Percentiles rank a stretch among this genome's conserved stretches.
Conservation (phyloP, 768 basidiomycete genomes). For the Pleurotus ostreatus region DNA sequence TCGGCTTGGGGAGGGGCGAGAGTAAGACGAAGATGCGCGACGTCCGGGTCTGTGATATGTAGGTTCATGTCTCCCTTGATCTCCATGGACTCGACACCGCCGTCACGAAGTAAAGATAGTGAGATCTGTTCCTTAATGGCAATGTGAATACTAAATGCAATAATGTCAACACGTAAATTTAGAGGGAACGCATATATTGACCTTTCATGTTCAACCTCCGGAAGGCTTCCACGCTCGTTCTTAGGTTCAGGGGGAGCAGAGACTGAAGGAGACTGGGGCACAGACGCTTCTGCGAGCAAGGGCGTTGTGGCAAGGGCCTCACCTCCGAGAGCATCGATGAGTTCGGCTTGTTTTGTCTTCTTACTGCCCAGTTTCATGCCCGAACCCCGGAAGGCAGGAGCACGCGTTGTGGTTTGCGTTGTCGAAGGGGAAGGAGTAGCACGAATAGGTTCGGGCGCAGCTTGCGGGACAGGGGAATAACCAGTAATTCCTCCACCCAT, state of each 20-base stretch:
- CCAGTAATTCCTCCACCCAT: conserved; percentile 68
- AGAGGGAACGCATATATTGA: conserved; percentile 21
- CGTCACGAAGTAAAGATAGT: conserved; percentile 81
- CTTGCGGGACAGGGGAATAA: conserved; percentile 62
- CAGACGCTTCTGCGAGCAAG: conserved; percentile 39
- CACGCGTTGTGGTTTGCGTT: conserved; percentile 45
- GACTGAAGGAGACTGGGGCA: conserved; percentile 27
- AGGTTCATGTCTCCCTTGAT: conserved; percentile 95
- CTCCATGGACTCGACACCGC: conserved; percentile 86
- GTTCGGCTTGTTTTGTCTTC: conserved; percentile 84
- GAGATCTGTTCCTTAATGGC: conserved; percentile 81
- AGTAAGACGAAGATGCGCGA: conserved; percentile 65
- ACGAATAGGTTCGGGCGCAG: conserved; percentile 43
- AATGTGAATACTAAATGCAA: conserved; percentile 71
- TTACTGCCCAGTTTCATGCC: conserved; percentile 98
- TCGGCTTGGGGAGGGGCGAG: conserved; percentile 55
- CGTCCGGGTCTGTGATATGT: conserved; percentile 71
- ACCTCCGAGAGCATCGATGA: conserved; percentile 84
- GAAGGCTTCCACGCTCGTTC: conserved; percentile 60
- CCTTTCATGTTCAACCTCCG: conserved; percentile 76
- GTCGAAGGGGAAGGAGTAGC: conserved; percentile 34
- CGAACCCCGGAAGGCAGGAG: conserved; percentile 85
- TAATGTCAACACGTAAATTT: not conserved
- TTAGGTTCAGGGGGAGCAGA: conserved; percentile 26
- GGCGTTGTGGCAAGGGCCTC: conserved; percentile 56